phyloP scores from a whole-genome alignment of 1,139 yeast genomes.

The Pichia sp. region DNA sequence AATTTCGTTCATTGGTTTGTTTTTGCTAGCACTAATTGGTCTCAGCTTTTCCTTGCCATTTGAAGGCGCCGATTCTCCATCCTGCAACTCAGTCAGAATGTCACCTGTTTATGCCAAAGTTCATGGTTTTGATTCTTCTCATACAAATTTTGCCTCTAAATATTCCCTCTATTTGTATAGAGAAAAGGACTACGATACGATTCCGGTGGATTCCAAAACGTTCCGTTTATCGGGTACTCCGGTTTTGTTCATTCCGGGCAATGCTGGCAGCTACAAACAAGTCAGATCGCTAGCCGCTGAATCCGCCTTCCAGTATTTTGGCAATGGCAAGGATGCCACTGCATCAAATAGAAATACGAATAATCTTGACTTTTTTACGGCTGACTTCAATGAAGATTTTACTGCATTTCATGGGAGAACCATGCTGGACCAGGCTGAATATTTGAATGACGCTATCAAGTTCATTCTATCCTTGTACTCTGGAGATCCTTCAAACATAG shows the following conservation, averaged over 20 bases:
- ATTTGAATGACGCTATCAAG: slow-evolving; percentile 75
- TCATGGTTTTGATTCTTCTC: slow-evolving; percentile 59
- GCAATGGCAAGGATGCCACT: slow-evolving; percentile 21
- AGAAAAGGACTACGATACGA: slow-evolving; percentile 63
- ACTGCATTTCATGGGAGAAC: slow-evolving; percentile 97
- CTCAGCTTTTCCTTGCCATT: slow-evolving; percentile 18
- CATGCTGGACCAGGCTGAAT: slow-evolving; percentile 89
- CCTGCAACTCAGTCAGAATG: slow-evolving; percentile 59
- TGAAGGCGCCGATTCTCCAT: slow-evolving; percentile 23
- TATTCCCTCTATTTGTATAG: slow-evolving; percentile 76
- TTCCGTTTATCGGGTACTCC: slow-evolving; percentile 65
- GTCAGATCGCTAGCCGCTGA: slow-evolving; percentile 88
- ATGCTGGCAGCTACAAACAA: slow-evolving; percentile 91
- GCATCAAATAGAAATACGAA: slow-evolving; percentile 24
- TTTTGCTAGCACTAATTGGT: slow-evolving; percentile 2
- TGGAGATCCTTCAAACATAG: slow-evolving; percentile 16
- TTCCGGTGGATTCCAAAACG: slow-evolving; percentile 32
- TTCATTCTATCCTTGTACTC: slow-evolving; percentile 65
- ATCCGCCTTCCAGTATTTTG: slow-evolving; percentile 43
- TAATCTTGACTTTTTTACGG: slow-evolving; percentile 72
- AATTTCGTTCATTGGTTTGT: slow-evolving; percentile 4
- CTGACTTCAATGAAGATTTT: slow-evolving; percentile 92
- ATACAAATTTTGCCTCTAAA: slow-evolving; percentile 68
- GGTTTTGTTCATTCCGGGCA: slow-evolving; percentile 89
- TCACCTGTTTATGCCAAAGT: slow-evolving; percentile 71